A percentile compares a stretch with the other conserved stretches of the same genome.
phyloP scores from a whole-genome alignment of 2,329 filamentous ascomycete genomes.

The Penicillium sp. region DNA sequence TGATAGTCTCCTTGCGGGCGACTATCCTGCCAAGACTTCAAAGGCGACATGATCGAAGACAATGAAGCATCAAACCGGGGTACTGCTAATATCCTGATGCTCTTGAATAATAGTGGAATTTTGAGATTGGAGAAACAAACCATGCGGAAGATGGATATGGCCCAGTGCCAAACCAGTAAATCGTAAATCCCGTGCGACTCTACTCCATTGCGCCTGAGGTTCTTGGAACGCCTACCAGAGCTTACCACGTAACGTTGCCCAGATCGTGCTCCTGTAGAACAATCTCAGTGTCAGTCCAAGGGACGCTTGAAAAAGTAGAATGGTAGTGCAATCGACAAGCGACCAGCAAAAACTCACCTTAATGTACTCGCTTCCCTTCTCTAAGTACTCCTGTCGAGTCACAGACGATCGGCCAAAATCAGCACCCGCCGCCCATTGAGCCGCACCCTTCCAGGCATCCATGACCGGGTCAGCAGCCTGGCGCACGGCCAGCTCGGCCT shows the following conservation, averaged over 20 bases:
- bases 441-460: conserved; percentile 93
- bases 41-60: not conserved
- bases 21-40: not conserved
- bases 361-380: conserved; percentile 92
- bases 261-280: conserved; percentile 40
- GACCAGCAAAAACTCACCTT: conserved; percentile 58
- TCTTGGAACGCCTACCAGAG: conserved; percentile 2
- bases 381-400: conserved; percentile 78
- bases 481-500: conserved; percentile 68
- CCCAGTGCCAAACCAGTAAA: conserved; percentile 9
- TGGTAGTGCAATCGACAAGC: not conserved
- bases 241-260: conserved; percentile 38
- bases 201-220: conserved; percentile 28
- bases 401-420: conserved; percentile 68
- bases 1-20: not conserved
- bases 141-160: conserved; percentile 1
- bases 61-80: not conserved
- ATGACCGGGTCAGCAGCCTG: conserved; percentile 74
- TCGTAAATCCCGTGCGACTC: conserved; percentile 14
- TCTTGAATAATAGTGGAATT: not conserved
- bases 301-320: not conserved
- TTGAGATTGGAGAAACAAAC: not conserved
- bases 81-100: no score
- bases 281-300: conserved; percentile 12
- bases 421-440: conserved; percentile 69